These are phyloP conservation scores for Conidiobolus incongruus DNA, from an alignment of 371 early-diverging fungal genomes.

Conservation along the genomic window DNA sequence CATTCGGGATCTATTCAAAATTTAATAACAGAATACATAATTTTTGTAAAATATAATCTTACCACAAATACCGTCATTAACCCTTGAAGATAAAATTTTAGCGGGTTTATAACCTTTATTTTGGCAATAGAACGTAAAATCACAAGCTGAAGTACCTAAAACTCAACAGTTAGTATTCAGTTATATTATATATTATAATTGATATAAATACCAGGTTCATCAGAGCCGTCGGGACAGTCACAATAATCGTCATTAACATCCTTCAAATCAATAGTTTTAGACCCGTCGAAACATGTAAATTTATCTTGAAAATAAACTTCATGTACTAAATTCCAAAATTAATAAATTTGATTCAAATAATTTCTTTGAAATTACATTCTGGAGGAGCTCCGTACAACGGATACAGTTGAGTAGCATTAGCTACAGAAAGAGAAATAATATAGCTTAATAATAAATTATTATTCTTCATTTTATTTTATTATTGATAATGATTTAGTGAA, in stretches of 20 bases:
- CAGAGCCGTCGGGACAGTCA: constrained; percentile 84
- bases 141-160: constrained; percentile 78
- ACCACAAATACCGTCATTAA: constrained; percentile 90
- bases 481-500: no score
- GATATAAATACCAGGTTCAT: constrained; percentile 92
- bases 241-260: constrained; percentile 90
- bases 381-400: no score
- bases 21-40: not conserved
- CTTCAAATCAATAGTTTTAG: constrained; percentile 29
- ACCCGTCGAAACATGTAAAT: constrained; percentile 22
- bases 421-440: no score
- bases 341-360: no score
- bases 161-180: not conserved
- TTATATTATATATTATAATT: not conserved
- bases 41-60: constrained; percentile 1
- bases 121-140: constrained; percentile 49
- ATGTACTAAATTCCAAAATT: no score
- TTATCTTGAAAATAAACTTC: no score
- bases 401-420: no score
- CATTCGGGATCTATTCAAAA: constrained; percentile 45
- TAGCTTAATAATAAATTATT: no score
- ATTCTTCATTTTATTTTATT: no score
- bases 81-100: constrained; percentile 36
- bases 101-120: constrained; percentile 56
- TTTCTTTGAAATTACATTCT: no score